Evolutionary conservation across 106 monocot species (phyloP).

Genomic region (Dendrobium catenatum): DNA sequence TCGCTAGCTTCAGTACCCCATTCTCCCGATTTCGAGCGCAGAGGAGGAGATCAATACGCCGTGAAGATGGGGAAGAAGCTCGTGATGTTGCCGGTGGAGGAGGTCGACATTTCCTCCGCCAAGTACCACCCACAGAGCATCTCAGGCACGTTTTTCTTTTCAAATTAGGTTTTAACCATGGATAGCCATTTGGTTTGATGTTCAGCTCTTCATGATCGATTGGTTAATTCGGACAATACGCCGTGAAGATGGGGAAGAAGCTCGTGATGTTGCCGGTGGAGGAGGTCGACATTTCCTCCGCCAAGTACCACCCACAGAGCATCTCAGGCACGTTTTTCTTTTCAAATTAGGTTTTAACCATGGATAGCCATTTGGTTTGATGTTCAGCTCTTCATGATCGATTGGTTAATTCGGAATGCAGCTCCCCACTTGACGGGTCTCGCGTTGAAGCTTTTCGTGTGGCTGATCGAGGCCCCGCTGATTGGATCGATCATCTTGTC

Average conservation of each 20-base stretch:
- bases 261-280: constrained; percentile 58
- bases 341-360: background rate
- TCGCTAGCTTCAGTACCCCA: background rate
- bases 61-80: constrained; percentile 30
- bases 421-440: constrained; percentile 79
- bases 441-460: constrained; percentile 50
- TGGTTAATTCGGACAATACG: background rate
- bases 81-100: constrained; percentile 61
- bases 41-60: background rate
- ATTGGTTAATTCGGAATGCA: constrained; percentile 12
- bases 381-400: background rate
- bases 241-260: constrained; percentile 28
- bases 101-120: constrained; percentile 73
- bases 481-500: constrained; percentile 45
- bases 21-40: background rate
- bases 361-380: background rate
- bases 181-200: background rate
- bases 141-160: constrained; percentile 22
- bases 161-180: background rate
- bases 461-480: constrained; percentile 55
- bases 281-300: constrained; percentile 73
- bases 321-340: constrained; percentile 29
- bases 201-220: background rate
- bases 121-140: constrained; percentile 45
- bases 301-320: constrained; percentile 44